A percentile compares a stretch with the other conserved stretches of the same genome.
Conservation (phyloP, 1,139 yeast genomes). For the Sugiyamaella sp. region DNA sequence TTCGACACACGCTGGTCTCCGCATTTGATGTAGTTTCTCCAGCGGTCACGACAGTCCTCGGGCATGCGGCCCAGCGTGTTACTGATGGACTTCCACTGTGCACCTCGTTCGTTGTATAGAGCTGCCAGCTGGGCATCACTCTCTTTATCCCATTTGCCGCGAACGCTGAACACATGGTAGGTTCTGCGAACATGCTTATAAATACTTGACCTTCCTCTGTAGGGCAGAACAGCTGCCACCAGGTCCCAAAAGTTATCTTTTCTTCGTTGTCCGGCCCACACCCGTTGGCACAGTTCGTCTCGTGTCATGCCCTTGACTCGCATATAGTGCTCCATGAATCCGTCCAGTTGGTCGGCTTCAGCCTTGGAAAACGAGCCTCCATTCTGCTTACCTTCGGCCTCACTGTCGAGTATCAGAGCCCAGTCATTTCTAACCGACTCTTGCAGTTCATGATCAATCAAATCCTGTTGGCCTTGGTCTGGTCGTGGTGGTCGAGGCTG, state of each 20-base stretch:
- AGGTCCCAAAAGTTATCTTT: constrained; percentile 91
- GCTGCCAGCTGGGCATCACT: constrained; percentile 71
- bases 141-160: constrained; percentile 86
- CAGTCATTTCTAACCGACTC: constrained; percentile 18
- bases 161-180: constrained; percentile 79
- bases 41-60: constrained; percentile 93
- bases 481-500: not conserved
- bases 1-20: constrained; percentile 72
- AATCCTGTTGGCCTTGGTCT: not conserved
- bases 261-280: constrained; percentile 83
- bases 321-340: constrained; percentile 70
- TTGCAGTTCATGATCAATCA: constrained; percentile 11
- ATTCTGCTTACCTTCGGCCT: constrained; percentile 23
- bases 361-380: constrained; percentile 59
- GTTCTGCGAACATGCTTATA: constrained; percentile 91
- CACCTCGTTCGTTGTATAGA: constrained; percentile 66
- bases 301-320: constrained; percentile 61
- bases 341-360: constrained; percentile 72
- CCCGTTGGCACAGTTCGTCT: constrained; percentile 73
- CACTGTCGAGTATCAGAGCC: constrained; percentile 36
- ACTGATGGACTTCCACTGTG: constrained; percentile 88
- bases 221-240: constrained; percentile 74
- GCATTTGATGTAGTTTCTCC: constrained; percentile 94
- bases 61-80: constrained; percentile 87
- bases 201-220: constrained; percentile 82